Percentiles rank a stretch among this genome's conserved stretches.
phyloP scores from a whole-genome alignment of 73 alveolate genomes.

The Paramecium sexaurelia region DNA sequence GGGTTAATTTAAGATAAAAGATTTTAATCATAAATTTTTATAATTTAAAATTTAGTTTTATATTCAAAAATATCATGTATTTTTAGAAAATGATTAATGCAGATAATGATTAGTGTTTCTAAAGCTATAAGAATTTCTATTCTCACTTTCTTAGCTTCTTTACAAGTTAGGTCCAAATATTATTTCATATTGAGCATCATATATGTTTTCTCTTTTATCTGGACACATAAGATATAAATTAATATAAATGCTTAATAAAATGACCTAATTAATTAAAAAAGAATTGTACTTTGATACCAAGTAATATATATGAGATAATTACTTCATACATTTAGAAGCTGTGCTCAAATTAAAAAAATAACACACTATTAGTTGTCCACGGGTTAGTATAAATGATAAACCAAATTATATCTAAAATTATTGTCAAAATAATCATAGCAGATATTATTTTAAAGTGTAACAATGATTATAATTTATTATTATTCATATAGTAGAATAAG shows the following conservation, averaged over 20 bases:
- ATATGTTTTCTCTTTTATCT: constrained; percentile 16
- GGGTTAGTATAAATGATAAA: constrained; percentile 19
- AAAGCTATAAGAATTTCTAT: neutral
- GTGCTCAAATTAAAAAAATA: neutral
- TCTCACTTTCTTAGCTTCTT: neutral
- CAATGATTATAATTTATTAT: neutral
- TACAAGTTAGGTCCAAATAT: neutral
- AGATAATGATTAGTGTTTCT: neutral
- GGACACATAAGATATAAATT: neutral
- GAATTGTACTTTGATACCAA: neutral
- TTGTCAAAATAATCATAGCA: neutral
- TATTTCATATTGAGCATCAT: constrained; percentile 32
- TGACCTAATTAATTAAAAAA: neutral
- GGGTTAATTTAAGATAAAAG: too few relatives aligned
- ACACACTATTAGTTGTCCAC: constrained; percentile 4
- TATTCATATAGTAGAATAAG: constrained; percentile 18
- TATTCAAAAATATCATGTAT: neutral
- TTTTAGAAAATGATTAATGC: constrained; percentile 21
- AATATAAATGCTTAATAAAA: neutral
- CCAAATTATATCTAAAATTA: constrained; percentile 22
- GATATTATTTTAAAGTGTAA: constrained; percentile 15
- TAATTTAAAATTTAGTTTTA: neutral
- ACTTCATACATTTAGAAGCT: constrained; percentile 13
- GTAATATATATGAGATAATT: neutral
- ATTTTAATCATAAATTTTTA: neutral